Evolutionary conservation across 2,329 filamentous ascomycete genomes (phyloP), one percentile per base, ranked within the genome.

Genomic region (Beauveria rudraprayagi): DNA sequence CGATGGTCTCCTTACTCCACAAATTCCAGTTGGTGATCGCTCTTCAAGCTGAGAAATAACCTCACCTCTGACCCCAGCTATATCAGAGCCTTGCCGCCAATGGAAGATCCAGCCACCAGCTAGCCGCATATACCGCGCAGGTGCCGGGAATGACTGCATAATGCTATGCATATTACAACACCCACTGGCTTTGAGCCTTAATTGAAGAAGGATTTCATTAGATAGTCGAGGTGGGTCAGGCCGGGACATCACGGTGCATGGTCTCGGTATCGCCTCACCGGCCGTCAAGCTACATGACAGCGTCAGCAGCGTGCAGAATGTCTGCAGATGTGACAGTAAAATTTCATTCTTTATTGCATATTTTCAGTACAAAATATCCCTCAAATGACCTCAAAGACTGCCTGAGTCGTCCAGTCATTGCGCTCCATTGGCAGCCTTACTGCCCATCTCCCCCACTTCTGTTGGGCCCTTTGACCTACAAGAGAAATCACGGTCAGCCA

Each of bases 171-270:
- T 26, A 19, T 6, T 17, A 14, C 17, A 16, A 28, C 7, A 19
- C 19, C 11, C n/a, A 48, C 44, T 34, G 17, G 7, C n/a, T 28
- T 17, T 40, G 34, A 17, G 22, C 10, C 46, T 22, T 51, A 43
- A 16, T 37, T 16, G 7, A 24, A 41, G 9, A 28, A 30, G 16
- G 28, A 58, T 41, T 5, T 1, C 22, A 50, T 48, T 14, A 5
- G 17, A 10, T 11, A 19, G 5, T 50, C 9, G 44, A 7, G 46
- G 56, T 51, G 56, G 56, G 46, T 58, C 56, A 60, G 11, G 48
- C 28, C 40, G 22, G 59, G 59, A 61, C 59, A 61, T 61, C 59
- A 61, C 46, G 59, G 59, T 61, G 43, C 59, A 14, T 53, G 24
- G 52, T 50, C 47, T 52, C 40, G 37, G 56, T 19, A n/a, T 57